phyloP scores from a whole-genome alignment of 768 basidiomycete species.

The Pleurotus djamor region DNA sequence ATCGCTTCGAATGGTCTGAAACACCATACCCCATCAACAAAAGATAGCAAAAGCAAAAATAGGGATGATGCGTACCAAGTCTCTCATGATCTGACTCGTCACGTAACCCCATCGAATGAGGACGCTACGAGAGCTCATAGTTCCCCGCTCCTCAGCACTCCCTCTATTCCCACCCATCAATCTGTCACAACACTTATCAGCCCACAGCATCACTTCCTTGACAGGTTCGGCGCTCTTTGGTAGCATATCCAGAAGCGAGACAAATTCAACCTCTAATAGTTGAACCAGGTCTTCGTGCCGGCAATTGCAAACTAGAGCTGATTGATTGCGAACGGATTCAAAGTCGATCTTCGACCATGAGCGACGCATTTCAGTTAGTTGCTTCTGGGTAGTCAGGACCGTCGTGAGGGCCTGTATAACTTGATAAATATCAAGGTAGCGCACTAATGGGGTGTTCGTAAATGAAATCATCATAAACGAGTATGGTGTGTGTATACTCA shows the following conservation, averaged over 20 bases:
- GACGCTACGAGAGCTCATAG: slow-evolving; percentile 84
- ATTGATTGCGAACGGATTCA: slow-evolving; percentile 88
- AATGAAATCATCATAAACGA: slow-evolving; percentile 4
- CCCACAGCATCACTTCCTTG: slow-evolving; percentile 87
- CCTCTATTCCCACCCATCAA: slow-evolving; percentile 71
- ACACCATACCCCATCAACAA: neutral
- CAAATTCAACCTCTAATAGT: slow-evolving; percentile 82
- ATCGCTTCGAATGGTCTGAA: slow-evolving; percentile 86
- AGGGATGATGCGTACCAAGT: slow-evolving; percentile 56
- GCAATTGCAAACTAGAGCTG: slow-evolving; percentile 91
- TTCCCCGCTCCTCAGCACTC: slow-evolving; percentile 67
- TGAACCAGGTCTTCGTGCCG: slow-evolving; percentile 88
- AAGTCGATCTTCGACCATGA: slow-evolving; percentile 91
- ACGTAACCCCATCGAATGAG: slow-evolving; percentile 93
- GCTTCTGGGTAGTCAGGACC: slow-evolving; percentile 86
- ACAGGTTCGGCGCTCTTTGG: slow-evolving; percentile 77
- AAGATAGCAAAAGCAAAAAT: slow-evolving; percentile 7
- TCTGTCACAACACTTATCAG: slow-evolving; percentile 85
- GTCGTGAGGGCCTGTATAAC: slow-evolving; percentile 87
- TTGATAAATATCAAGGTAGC: slow-evolving; percentile 90
- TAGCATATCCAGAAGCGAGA: slow-evolving; percentile 69
- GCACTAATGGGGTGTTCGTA: slow-evolving; percentile 46
- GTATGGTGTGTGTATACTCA: slow-evolving; percentile 36
- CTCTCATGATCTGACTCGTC: slow-evolving; percentile 90
- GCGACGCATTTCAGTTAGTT: slow-evolving; percentile 80